phyloP scores from a whole-genome alignment of 2,329 filamentous ascomycete genomes.

The Xylariales sp. region DNA sequence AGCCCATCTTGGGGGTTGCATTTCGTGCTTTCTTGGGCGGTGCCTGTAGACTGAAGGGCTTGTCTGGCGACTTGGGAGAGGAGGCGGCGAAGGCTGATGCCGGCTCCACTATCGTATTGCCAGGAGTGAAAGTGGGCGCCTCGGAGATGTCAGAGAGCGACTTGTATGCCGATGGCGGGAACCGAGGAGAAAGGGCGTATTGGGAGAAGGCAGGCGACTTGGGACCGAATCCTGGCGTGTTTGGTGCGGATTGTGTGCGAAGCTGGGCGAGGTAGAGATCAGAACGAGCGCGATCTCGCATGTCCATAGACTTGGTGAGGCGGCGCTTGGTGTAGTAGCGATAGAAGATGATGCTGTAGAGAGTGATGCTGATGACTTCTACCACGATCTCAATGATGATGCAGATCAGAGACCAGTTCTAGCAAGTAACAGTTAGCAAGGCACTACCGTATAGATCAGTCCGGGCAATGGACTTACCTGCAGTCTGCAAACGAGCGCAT shows the following conservation, averaged over 20 bases:
- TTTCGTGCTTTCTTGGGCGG: conserved; percentile 75
- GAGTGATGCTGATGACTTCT: conserved; percentile 82
- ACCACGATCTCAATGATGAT: conserved; percentile 95
- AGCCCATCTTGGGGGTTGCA: conserved; percentile 66
- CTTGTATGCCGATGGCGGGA: conserved; percentile 53
- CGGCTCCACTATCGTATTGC: conserved; percentile 54
- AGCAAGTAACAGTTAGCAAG: conserved; percentile 14
- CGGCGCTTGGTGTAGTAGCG: conserved; percentile 95
- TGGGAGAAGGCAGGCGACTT: conserved; percentile 55
- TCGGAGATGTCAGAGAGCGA: conserved; percentile 41
- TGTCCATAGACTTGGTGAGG: conserved; percentile 94
- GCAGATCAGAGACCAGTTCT: conserved; percentile 96
- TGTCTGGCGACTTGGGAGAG: conserved; percentile 29
- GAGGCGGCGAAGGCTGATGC: conserved; percentile 54
- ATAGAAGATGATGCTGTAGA: conserved; percentile 95
- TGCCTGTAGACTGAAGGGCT: conserved; percentile 79
- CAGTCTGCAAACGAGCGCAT: conserved; percentile 85
- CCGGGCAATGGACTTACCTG: conserved; percentile 47
- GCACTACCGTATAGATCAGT: not conserved
- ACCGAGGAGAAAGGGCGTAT: conserved; percentile 55
- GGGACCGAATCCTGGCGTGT: conserved; percentile 83
- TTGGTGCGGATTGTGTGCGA: conserved; percentile 82
- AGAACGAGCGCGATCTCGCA: conserved; percentile 87
- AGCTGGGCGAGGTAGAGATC: conserved; percentile 91
- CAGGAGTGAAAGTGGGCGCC: conserved; percentile 47